A percentile compares a stretch with the other conserved stretches of the same genome.
Conservation (phyloP, 352 stramenopile species). For the Pythium aphanidermatum region DNA sequence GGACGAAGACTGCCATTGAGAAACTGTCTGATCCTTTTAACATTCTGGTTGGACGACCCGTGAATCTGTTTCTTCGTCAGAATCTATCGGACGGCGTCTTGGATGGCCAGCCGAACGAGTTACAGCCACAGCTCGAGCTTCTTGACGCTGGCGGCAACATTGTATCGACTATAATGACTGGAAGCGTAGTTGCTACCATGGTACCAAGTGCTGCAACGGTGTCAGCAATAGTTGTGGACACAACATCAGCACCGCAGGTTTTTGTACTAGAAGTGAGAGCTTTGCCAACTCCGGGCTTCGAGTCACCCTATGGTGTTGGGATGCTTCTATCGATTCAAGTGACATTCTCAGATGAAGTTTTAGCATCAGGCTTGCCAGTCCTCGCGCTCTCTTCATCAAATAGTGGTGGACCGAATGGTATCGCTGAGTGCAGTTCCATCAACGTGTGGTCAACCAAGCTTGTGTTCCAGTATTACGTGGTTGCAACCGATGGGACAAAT, state of each 20-base stretch:
- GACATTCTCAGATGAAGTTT: slow-evolving; percentile 76
- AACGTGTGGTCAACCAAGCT: slow-evolving; percentile 51
- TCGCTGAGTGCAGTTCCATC: slow-evolving; percentile 47
- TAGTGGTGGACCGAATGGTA: slow-evolving; percentile 30
- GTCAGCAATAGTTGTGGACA: slow-evolving; percentile 65
- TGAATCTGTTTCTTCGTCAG: slow-evolving; percentile 39
- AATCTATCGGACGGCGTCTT: slow-evolving; percentile 61
- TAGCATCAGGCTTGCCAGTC: slow-evolving; percentile 42
- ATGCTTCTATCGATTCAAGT: slow-evolving; percentile 54
- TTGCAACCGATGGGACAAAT: slow-evolving; percentile 33
- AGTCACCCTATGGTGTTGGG: slow-evolving; percentile 59
- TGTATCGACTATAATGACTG: slow-evolving; percentile 36
- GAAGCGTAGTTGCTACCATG: slow-evolving; percentile 43
- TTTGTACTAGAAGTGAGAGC: slow-evolving; percentile 38
- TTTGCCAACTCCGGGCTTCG: slow-evolving; percentile 31
- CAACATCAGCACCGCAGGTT: slow-evolving; percentile 32
- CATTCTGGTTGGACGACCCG: slow-evolving; percentile 37
- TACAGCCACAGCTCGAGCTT: slow-evolving; percentile 59
- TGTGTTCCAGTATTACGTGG: slow-evolving; percentile 67
- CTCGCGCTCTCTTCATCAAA: slow-evolving; percentile 42
- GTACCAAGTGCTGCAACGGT: slow-evolving; percentile 54
- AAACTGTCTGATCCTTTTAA: slow-evolving; percentile 55
- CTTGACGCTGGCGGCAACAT: slow-evolving; percentile 65
- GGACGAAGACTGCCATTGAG: slow-evolving; percentile 43
- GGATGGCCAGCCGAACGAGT: slow-evolving; percentile 69